Conservation (phyloP, 2,329 filamentous ascomycete genomes). For the Chaetothyriales sp. region DNA sequence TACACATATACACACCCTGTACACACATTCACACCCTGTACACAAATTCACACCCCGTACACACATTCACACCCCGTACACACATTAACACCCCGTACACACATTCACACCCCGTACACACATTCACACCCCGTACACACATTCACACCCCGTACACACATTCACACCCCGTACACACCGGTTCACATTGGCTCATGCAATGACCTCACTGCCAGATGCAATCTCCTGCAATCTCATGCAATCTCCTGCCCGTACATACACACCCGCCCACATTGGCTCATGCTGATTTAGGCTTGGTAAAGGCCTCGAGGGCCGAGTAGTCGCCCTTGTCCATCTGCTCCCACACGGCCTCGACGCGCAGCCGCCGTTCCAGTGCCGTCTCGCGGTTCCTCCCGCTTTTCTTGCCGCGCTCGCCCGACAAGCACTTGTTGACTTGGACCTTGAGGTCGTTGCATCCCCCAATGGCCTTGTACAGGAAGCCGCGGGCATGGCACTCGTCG, state of each 20-base stretch:
- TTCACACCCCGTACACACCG: too few species aligned
- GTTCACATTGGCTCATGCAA: background rate
- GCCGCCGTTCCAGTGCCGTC: slow-evolving; percentile 53
- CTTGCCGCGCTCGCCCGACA: slow-evolving; percentile 66
- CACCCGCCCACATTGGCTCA: background rate
- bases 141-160: too few species aligned
- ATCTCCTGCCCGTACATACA: background rate
- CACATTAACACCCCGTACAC: too few species aligned
- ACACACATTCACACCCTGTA: too few species aligned
- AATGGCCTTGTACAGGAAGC: slow-evolving; percentile 81
- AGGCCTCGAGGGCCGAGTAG: slow-evolving; percentile 33
- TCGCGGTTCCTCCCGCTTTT: slow-evolving; percentile 66
- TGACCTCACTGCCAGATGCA: too few species aligned
- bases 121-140: too few species aligned
- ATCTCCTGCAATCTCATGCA: too few species aligned
- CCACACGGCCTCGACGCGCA: slow-evolving; percentile 65
- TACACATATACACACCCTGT: too few species aligned
- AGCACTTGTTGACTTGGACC: slow-evolving; percentile 67
- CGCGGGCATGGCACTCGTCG: slow-evolving; percentile 85
- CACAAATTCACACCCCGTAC: too few species aligned
- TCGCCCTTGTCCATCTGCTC: slow-evolving; percentile 52
- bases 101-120: too few species aligned
- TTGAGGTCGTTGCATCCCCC: slow-evolving; percentile 88
- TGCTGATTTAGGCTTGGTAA: slow-evolving; percentile 33
- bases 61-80: too few species aligned